phyloP scores from a whole-genome alignment of 345 rosid genomes.

The Mallotus nudiflorus region DNA sequence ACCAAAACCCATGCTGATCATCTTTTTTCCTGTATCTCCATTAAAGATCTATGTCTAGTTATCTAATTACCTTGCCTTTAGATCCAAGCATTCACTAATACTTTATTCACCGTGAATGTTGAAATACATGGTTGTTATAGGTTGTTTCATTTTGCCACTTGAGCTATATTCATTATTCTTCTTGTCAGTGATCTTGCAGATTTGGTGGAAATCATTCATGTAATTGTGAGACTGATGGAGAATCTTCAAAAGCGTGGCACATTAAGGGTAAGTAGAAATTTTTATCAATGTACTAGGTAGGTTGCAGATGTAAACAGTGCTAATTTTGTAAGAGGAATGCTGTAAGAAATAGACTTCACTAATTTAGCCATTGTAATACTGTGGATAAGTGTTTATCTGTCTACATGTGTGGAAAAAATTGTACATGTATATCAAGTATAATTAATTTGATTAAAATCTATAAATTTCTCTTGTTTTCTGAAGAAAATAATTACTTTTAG shows the following conservation, averaged over 20 bases:
- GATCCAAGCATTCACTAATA: not conserved
- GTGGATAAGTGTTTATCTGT: too few relatives aligned
- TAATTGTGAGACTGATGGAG: conserved; percentile 72
- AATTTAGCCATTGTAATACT: not conserved
- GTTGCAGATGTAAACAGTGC: not conserved
- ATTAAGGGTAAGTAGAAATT: conserved; percentile 67
- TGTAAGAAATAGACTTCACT: not conserved
- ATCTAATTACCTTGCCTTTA: not conserved
- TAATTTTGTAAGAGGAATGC: not conserved
- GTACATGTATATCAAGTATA: not conserved
- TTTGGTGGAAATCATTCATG: conserved; percentile 74
- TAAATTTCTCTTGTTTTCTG: not conserved
- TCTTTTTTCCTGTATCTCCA: not conserved
- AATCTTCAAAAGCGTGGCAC: conserved; percentile 89
- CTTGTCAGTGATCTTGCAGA: conserved; percentile 88
- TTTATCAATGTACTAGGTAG: not conserved
- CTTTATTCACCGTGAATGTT: not conserved
- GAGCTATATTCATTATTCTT: conserved; percentile 19
- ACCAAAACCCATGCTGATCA: too few relatives aligned
- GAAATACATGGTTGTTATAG: not conserved
- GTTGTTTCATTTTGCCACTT: conserved; percentile 8
- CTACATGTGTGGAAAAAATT: not conserved
- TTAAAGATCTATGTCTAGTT: not conserved
- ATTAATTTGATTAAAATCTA: not conserved
- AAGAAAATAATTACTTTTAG: not conserved